phyloP scores from a whole-genome alignment of 441 rosid genomes.

The Pelargonium australe region DNA sequence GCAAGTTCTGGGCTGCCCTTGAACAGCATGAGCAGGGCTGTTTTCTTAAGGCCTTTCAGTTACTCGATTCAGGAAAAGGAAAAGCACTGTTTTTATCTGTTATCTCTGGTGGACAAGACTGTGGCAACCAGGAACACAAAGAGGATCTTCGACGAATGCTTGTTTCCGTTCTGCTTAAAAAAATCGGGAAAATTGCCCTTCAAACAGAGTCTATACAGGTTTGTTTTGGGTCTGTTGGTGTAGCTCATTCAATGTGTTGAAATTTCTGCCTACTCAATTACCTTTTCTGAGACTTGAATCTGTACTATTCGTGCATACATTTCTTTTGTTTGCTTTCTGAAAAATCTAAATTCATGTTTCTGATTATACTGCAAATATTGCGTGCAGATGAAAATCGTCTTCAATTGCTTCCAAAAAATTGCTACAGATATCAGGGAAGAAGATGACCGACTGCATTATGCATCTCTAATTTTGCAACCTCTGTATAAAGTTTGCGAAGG shows the following conservation, averaged over 20 bases:
- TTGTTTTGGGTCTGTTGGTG: conserved; percentile 19
- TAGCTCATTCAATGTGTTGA: background rate
- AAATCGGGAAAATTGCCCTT: conserved; percentile 77
- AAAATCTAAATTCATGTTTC: conserved; percentile 5
- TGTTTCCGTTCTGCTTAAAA: conserved; percentile 53
- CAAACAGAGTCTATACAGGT: conserved; percentile 71
- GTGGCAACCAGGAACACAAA: conserved; percentile 27
- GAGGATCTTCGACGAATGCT: conserved; percentile 36
- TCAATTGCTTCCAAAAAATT: conserved; percentile 47
- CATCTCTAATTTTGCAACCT: conserved; percentile 56
- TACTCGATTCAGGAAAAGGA: conserved; percentile 63
- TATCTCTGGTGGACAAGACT: conserved; percentile 39
- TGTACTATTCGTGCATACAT: too few relatives aligned
- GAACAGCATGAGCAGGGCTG: conserved; percentile 49
- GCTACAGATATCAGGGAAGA: conserved; percentile 38
- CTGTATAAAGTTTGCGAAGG: conserved; percentile 89
- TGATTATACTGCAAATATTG: conserved; percentile 16
- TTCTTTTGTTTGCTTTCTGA: background rate
- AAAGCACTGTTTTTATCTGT: conserved; percentile 43
- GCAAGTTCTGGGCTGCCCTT: conserved; percentile 50
- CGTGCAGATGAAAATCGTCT: conserved; percentile 64
- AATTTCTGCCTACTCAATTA: conserved; percentile 4
- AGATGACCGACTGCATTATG: conserved; percentile 40
- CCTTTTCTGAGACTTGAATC: background rate
- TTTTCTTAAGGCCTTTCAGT: conserved; percentile 67